A percentile compares a stretch with the other conserved stretches of the same genome.
These are phyloP conservation scores for Thraustotheca clavata DNA, from an alignment of 352 stramenopile genomes.

Conservation along the genomic window DNA sequence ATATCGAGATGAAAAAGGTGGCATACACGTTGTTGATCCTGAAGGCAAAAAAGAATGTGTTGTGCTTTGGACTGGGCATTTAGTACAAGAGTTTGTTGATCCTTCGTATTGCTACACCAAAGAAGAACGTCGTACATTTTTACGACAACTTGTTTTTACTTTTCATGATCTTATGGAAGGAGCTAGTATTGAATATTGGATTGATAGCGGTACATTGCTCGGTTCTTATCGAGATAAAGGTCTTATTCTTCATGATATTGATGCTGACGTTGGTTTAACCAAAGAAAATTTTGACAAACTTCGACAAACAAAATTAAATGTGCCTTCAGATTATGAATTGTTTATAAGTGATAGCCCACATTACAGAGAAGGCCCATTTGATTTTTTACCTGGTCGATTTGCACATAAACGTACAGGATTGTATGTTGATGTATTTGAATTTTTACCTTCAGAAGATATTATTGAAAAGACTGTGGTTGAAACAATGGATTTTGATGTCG, in stretches of 20 bases:
- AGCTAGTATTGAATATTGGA: slow-evolving; percentile 56
- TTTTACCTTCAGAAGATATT: neutral
- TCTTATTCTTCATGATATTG: slow-evolving; percentile 44
- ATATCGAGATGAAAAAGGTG: too few relatives aligned
- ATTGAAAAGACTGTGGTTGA: neutral
- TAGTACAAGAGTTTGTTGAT: neutral
- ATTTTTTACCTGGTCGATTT: neutral
- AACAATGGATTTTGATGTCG: neutral
- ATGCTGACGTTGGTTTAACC: slow-evolving; percentile 50
- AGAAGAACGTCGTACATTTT: neutral
- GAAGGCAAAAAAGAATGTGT: neutral
- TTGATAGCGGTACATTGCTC: slow-evolving; percentile 53
- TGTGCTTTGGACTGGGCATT: neutral
- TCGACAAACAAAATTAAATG: slow-evolving; percentile 3
- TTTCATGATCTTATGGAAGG: slow-evolving; percentile 20
- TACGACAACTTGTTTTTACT: slow-evolving; percentile 22
- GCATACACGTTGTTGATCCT: neutral
- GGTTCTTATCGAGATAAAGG: slow-evolving; percentile 40
- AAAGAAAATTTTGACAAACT: slow-evolving; percentile 33
- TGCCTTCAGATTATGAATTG: neutral
- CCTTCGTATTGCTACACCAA: neutral
- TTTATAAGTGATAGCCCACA: neutral
- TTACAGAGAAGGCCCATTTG: neutral
- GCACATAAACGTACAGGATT: neutral
- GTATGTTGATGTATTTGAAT: neutral